A percentile compares a stretch with the other conserved stretches of the same genome.
phyloP scores from a whole-genome alignment of 2,329 filamentous ascomycete genomes.

The Colletotrichum liriopes region DNA sequence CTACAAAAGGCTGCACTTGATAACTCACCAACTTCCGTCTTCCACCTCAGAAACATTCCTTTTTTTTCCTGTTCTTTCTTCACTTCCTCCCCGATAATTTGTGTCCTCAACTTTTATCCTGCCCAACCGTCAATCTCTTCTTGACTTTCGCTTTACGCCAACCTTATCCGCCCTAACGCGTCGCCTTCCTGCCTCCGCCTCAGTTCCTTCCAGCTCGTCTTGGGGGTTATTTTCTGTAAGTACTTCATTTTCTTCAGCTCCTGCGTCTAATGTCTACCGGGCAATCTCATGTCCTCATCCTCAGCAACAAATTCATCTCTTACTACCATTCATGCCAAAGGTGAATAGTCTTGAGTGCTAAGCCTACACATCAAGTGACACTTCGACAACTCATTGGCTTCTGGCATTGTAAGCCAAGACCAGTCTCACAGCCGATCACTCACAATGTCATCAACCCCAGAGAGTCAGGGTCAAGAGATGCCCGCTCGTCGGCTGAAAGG shows the following conservation, averaged over 20 bases:
- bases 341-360: not conserved
- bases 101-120: not conserved
- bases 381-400: not conserved
- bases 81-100: not conserved
- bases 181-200: not conserved
- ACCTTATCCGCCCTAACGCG: not conserved
- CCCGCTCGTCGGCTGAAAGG: not conserved
- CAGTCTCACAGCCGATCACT: not conserved
- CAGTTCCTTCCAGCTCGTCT: too few relatives aligned
- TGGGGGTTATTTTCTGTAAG: not conserved
- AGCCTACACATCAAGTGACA: not conserved
- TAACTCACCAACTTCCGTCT: not conserved
- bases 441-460: not conserved
- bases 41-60: not conserved
- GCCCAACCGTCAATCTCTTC: not conserved
- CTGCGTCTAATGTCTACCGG: accelerated
- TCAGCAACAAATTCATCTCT: not conserved
- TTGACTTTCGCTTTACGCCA: not conserved
- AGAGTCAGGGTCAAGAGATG: not conserved
- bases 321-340: not conserved
- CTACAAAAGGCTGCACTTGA: not conserved
- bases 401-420: not conserved
- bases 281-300: too few relatives aligned
- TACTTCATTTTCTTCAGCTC: not conserved
- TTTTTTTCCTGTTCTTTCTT: too few relatives aligned